These are phyloP conservation scores for Aspergillus pseudotamarii DNA, from an alignment of 2,329 filamentous ascomycete species.

Conservation along the genomic window DNA sequence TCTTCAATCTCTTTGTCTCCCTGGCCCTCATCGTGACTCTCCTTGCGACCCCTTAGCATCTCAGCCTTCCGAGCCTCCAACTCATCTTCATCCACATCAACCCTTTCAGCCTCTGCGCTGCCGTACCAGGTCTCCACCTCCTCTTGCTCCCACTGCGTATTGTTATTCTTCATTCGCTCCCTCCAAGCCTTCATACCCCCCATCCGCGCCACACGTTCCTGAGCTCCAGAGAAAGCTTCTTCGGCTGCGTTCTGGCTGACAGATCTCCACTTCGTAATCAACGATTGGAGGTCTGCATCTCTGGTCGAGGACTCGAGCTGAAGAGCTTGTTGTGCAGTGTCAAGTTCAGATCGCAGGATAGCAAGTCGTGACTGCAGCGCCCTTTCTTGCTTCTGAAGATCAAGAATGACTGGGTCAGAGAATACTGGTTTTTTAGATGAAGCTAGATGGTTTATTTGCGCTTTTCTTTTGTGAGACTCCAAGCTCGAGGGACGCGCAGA, in stretches of 20 bases:
- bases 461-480: conserved; percentile 12
- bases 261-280: conserved; percentile 64
- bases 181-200: conserved; percentile 64
- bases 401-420: conserved; percentile 30
- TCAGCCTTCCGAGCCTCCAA: conserved; percentile 40
- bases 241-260: conserved; percentile 67
- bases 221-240: conserved; percentile 64
- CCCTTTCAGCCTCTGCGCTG: conserved; percentile 34
- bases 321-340: conserved; percentile 56
- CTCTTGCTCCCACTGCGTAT: conserved; percentile 42
- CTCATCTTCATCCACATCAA: conserved; percentile 38
- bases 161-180: conserved; percentile 50
- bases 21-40: conserved; percentile 27
- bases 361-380: conserved; percentile 35
- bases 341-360: conserved; percentile 46
- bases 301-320: conserved; percentile 50
- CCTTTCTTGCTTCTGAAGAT: conserved; percentile 41
- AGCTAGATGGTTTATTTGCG: conserved; percentile 11
- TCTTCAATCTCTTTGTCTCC: conserved; percentile 42
- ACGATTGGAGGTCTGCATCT: conserved; percentile 58
- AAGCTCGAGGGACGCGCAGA: background rate
- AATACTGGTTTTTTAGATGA: conserved; percentile 15
- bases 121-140: conserved; percentile 42
- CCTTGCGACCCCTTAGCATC: conserved; percentile 39
- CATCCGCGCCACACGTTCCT: conserved; percentile 64